Evolutionary conservation across 805 yeast species (phyloP).

Genomic region (Metschnikowia picachoensis): DNA sequence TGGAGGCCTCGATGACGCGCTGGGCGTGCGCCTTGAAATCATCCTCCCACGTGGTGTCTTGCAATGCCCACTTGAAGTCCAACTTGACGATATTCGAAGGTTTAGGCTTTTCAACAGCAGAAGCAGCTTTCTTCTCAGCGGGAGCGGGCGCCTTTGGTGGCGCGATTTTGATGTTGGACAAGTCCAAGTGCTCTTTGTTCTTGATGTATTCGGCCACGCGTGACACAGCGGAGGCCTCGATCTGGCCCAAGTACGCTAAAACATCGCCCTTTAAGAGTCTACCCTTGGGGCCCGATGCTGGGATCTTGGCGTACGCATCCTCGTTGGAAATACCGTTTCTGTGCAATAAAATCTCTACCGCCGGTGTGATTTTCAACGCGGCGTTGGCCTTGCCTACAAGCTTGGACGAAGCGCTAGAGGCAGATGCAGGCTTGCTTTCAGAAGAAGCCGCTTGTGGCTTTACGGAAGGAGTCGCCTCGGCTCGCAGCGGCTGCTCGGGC

Average conservation of each 20-base stretch:
- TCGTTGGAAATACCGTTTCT: slow-evolving; percentile 58
- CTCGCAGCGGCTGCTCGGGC: slow-evolving; percentile 3
- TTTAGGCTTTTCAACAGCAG: slow-evolving; percentile 21
- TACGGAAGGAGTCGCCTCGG: slow-evolving; percentile 12
- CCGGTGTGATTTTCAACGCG: slow-evolving; percentile 67
- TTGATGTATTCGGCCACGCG: slow-evolving; percentile 54
- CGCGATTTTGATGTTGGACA: slow-evolving; percentile 58
- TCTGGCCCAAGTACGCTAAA: slow-evolving; percentile 73
- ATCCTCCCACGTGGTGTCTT: slow-evolving; percentile 22
- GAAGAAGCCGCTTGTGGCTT: background rate
- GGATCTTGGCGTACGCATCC: slow-evolving; percentile 68
- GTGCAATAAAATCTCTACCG: slow-evolving; percentile 65
- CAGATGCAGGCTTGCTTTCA: slow-evolving; percentile 1
- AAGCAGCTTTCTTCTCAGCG: slow-evolving; percentile 8
- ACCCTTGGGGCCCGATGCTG: slow-evolving; percentile 88
- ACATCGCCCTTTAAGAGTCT: slow-evolving; percentile 89
- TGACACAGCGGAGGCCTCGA: slow-evolving; percentile 51
- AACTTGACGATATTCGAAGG: slow-evolving; percentile 29
- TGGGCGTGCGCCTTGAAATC: slow-evolving; percentile 31
- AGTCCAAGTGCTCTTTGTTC: slow-evolving; percentile 60
- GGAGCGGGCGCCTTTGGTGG: slow-evolving; percentile 22
- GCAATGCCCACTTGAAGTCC: slow-evolving; percentile 25
- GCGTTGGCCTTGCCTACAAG: slow-evolving; percentile 52
- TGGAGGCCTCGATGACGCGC: slow-evolving; percentile 28
- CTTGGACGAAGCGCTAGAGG: slow-evolving; percentile 6